Base-by-base conservation (phyloP, 148 eudicot genomes). In the Vaccinium corymbosum region DNA sequence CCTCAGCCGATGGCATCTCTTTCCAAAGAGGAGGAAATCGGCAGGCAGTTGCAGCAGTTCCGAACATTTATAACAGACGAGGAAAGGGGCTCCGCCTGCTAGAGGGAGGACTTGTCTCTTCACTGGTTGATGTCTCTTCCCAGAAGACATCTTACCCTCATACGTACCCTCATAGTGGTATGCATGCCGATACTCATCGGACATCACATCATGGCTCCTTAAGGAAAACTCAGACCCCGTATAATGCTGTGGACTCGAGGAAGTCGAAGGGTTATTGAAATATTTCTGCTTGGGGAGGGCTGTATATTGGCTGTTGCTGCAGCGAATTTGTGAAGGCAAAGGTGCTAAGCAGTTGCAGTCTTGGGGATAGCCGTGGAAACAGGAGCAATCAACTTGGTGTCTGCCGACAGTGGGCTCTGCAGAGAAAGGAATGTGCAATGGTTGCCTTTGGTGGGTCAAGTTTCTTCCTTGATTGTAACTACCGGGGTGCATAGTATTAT, bases 71-170 rank as follows among this genome's bases (percentile, higher is more conserved):
- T 90, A 87, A 86, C 98, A 95, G 55, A 90, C 52, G 42, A 95
- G 62, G 66, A 92, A 86, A 62, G 98, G 98, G 66, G 95, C 91
- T 1, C 94, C 98, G 46, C 97, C 94, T 80, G 93, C 90, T 53
- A 91, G 59, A 0, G 95, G 97, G 64, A 89, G 85, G 70, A 92
- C 83, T 52, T 90, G 88, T 81, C 88, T 85, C 89, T 86, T 94
- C 51, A 70, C 80, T 1, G 85, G 66, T 71, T 90, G 86, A 46
- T 81, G 74, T 78, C 91, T 92, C 89, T 89, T 93, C 86, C 88
- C 88, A 79, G 86, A 27, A 80, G 80, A 57, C 74, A 86, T 90
- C 82, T 77, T 85, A 81, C 79, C 70, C 84, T 88, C 86, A 78
- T 86, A 76, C 82, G 74, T 85, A 81, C 79, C 70, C 84, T 88